These are phyloP conservation scores for Stentor roeselii DNA, from an alignment of 73 alveolate species.

Conservation along the genomic window DNA sequence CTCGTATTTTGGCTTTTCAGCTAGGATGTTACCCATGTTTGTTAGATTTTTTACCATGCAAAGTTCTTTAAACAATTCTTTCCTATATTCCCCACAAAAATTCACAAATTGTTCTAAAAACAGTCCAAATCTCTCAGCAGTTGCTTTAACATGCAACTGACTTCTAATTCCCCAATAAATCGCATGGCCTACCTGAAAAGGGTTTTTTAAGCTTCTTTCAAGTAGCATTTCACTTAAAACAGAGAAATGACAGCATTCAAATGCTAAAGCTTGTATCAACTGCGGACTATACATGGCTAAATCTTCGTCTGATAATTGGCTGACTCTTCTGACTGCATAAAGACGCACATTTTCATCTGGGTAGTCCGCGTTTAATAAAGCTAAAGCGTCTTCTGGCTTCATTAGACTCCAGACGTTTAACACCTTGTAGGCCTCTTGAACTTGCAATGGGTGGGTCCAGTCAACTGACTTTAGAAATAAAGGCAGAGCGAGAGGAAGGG, in stretches of 20 bases:
- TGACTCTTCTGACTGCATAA: constrained; percentile 52
- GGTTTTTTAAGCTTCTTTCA: constrained; percentile 74
- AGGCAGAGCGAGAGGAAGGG: constrained; percentile 44
- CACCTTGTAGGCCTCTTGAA: constrained; percentile 47
- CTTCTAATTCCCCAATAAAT: constrained; percentile 83
- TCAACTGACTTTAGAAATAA: constrained; percentile 44
- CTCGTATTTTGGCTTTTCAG: background rate
- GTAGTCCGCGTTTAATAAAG: constrained; percentile 70
- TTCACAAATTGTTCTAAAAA: constrained; percentile 74
- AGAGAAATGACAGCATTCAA: constrained; percentile 58
- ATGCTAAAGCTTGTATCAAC: constrained; percentile 79
- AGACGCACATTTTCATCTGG: constrained; percentile 79
- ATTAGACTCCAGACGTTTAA: constrained; percentile 75
- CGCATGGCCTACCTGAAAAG: constrained; percentile 83
- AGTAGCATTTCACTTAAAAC: constrained; percentile 66
- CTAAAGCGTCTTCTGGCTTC: constrained; percentile 83
- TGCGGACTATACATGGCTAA: constrained; percentile 40
- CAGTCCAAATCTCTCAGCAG: constrained; percentile 73
- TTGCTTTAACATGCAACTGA: constrained; percentile 57
- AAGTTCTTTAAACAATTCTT: constrained; percentile 15
- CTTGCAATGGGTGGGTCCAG: constrained; percentile 52
- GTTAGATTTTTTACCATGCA: background rate
- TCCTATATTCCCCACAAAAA: constrained; percentile 58
- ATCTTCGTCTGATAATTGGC: constrained; percentile 8
- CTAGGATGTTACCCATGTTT: background rate